phyloP scores from a whole-genome alignment of 2,329 filamentous ascomycete genomes.

The Diplodia mutila region DNA sequence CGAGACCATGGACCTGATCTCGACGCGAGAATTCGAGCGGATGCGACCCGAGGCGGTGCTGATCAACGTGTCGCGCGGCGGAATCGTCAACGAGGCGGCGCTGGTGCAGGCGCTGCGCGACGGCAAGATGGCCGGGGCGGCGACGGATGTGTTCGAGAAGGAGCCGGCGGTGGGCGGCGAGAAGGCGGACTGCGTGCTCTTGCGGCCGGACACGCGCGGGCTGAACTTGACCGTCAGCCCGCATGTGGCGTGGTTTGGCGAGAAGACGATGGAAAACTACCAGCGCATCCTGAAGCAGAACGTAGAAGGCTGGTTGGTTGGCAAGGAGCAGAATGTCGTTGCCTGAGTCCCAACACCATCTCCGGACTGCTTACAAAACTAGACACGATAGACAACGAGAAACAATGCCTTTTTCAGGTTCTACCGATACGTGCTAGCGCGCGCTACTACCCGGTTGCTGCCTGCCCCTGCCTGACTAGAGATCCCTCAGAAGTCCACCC shows the following conservation, averaged over 20 bases:
- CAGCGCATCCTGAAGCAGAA: constrained; percentile 50
- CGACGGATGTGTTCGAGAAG: constrained; percentile 54
- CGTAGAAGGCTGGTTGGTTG: constrained; percentile 51
- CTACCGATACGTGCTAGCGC: neutral
- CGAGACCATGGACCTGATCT: constrained; percentile 40
- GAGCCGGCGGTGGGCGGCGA: constrained; percentile 50
- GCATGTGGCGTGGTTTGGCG: constrained; percentile 59
- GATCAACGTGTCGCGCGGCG: constrained; percentile 56
- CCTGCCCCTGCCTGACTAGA: neutral
- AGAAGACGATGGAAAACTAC: constrained; percentile 53
- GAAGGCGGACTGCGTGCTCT: constrained; percentile 46
- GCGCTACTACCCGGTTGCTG: no score
- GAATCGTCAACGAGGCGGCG: constrained; percentile 56
- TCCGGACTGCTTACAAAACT: no score
- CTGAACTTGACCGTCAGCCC: constrained; percentile 57
- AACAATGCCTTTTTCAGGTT: no score
- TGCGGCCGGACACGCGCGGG: constrained; percentile 48
- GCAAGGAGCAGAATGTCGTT: constrained; percentile 45
- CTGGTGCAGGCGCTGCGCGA: constrained; percentile 51
- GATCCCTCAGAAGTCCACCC: no score
- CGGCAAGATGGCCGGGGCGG: constrained; percentile 54
- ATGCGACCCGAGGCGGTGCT: constrained; percentile 53
- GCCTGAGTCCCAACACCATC: constrained; percentile 15
- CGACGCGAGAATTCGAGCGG: constrained; percentile 45
- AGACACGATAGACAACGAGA: no score